Conservation (phyloP, 352 stramenopile species). For the Bremia lactucae region DNA sequence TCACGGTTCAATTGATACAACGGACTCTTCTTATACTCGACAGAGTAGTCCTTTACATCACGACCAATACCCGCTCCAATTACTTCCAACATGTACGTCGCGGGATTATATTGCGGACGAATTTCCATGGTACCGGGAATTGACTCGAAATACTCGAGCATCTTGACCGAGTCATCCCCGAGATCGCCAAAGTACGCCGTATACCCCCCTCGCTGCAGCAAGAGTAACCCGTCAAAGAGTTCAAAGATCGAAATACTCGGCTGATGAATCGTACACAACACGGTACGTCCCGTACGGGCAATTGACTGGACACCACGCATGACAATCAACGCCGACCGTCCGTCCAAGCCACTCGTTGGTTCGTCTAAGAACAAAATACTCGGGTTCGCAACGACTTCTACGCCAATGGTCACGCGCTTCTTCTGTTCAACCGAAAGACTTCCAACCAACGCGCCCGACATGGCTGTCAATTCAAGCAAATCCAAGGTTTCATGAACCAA, state of each 20-base stretch:
- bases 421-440: too few relatives aligned
- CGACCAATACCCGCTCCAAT: conserved; percentile 10
- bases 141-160: conserved; percentile 84
- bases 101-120: conserved; percentile 9
- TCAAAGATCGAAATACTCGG: conserved; percentile 85
- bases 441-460: conserved; percentile 16
- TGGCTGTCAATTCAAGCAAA: conserved; percentile 31
- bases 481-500: conserved; percentile 43
- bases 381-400: conserved; percentile 87
- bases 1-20: conserved; percentile 6
- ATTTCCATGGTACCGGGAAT: conserved; percentile 49
- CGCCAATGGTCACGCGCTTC: conserved; percentile 88
- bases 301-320: conserved; percentile 81
- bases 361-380: conserved; percentile 91
- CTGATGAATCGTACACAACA: conserved; percentile 63
- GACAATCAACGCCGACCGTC: conserved; percentile 74
- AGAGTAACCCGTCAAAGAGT: conserved; percentile 83
- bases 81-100: conserved; percentile 8
- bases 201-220: conserved; percentile 56
- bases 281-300: conserved; percentile 73
- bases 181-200: conserved; percentile 84
- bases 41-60: conserved; percentile 9
- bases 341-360: conserved; percentile 85
- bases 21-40: conserved; percentile 10
- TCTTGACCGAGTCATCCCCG: conserved; percentile 57